Base-by-base conservation (phyloP, 768 basidiomycete species). In the Asterophora lycoperdoides region DNA sequence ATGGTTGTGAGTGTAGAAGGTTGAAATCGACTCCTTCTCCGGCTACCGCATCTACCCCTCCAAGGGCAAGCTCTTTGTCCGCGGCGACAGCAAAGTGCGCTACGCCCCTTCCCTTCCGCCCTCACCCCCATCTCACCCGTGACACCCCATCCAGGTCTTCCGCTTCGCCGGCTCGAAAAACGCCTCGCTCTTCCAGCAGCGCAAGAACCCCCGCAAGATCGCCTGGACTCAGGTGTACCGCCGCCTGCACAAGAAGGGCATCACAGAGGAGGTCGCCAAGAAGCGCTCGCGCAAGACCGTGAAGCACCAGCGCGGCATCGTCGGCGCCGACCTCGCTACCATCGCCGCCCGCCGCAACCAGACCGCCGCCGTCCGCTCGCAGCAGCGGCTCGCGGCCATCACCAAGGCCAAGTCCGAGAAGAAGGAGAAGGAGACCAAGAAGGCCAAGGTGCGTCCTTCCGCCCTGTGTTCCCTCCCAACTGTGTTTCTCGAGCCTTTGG, bases 191-290 rank as follows among this genome's bases (percentile, higher is more conserved):
- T 98, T 98, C 85, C 77, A 89, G 51, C 96, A 99, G 72, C 90
- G 95, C 77, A 99, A 99, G 79, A 98, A 99, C 80, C 96, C 96
- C 44, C 91, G 96, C 68, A 98, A 98, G 83, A 93, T 98, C 74
- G 87, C 95, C 56, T 98, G 95, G 95, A 98, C 95, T 33, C 73
- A 77, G 61, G 81, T 88, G 54, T 95, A 89, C 80, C 88, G 91
- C 57, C 88, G 93, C 61, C 91, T 96, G 86, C 96, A 98, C 84
- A 96, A 95, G 84, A 99, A 99, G 85, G 96, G 96, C 69, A 83
- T 98, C 70, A 93, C 93, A 43, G 95, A 98, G 75, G 95, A 98
- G 73, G 89, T 94, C 45, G 93, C 93, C 63, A 99, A 98, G 92
- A 97, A 96, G 78, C 88, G 95, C 56, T 89, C 89, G 43, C 89